Base-by-base conservation (phyloP, 768 basidiomycete species). In the Lactifluus rugatus region DNA sequence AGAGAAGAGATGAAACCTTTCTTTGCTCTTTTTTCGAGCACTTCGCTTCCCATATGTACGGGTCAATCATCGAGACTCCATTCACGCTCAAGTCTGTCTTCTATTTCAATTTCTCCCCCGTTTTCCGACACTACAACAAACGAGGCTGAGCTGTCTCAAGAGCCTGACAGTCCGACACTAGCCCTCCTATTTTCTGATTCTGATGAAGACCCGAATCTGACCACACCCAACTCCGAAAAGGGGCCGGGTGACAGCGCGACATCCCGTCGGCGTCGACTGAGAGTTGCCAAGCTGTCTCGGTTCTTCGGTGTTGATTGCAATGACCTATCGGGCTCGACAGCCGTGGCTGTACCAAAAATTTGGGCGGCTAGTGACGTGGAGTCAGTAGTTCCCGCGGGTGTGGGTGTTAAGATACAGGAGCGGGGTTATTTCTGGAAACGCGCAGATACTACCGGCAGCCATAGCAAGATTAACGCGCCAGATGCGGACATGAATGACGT, bases 231-330 rank as follows among this genome's bases (percentile, higher is more conserved):
- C 44, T 42, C 52, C 9, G 13, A 14, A 41, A 23, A 44, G 45
- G 2, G 25, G 32, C 9, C 36, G 13, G 49, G 21, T n/a, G 54
- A 52, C 10, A 25, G 3, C 41, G 48, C 49, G 16, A 47, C 62
- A 36, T 70, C 72, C 63, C 66, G 63, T 26, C 65, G 64, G 58
- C 73, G 76, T 39, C 70, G 76, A n/a, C 67, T 74, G 8, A 76
- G 79, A 31, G 75, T 75, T n/a, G 76, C 75, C 56, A 83, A 82
- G 66, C 68, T 83, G 42, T 72, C 78, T 25, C 76, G 75, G 45
- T 82, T 83, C 69, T 82, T 82, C 66, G 81, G 81, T 14, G 80
- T 81, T 32, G 72, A 69, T 26, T 76, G 75, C 62, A 69, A 75
- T 53, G 76, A 79, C 61, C 70, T 83, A 28, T 67, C 72, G 8